Base-by-base conservation (phyloP, 345 rosid genomes). In the Eucalyptus regnans region DNA sequence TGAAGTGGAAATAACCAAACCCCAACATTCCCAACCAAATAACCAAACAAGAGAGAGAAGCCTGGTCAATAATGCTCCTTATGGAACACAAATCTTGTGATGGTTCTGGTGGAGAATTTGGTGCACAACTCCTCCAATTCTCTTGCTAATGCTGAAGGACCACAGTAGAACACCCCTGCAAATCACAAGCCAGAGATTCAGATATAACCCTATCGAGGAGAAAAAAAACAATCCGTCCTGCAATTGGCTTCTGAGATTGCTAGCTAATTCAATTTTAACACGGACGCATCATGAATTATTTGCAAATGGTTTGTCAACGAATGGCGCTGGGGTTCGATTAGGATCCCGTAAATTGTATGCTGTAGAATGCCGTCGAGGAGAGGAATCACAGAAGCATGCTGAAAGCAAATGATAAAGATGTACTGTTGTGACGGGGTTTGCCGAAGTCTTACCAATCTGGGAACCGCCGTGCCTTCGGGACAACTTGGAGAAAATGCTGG, bases 141-240 rank as follows among this genome's bases (percentile, higher is more conserved):
- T 71, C 91, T 90, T 49, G 93, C 95, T 58, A 92, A 58, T 46
- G 91, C 88, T 33, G 90, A 86, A 50, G 96, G 92, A 9, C 96
- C 95, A 87, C 96, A 94, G 85, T 92, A 95, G 91, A 94, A 95
- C 14, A 94, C 94, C 64, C 95, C 95, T 95, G 91, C 33, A 56
- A 80, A 27, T 14, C 41, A 15, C 8, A 56, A 33, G 86, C 51
- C 86, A 4, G 50, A 25, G 49, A 58, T 89, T 88, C 84, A 76
- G 48, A 76, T 37, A 76, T 76, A 18, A 20, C 48, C 5, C 46
- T 6, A 37, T 76, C 1, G 27, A 76, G 46, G 46, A 76, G 48
- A 18, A 20, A 41, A 37, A 20, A 16, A 10, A 5, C 46, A 3
- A 22, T 37, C 48, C 0, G 29, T 9, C 62, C 62, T 1, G 3